Evolutionary conservation across 495 filamentous ascomycete genomes (phyloP), one percentile per base, ranked within the genome.

Genomic region (Trichocladium uniseriatum): DNA sequence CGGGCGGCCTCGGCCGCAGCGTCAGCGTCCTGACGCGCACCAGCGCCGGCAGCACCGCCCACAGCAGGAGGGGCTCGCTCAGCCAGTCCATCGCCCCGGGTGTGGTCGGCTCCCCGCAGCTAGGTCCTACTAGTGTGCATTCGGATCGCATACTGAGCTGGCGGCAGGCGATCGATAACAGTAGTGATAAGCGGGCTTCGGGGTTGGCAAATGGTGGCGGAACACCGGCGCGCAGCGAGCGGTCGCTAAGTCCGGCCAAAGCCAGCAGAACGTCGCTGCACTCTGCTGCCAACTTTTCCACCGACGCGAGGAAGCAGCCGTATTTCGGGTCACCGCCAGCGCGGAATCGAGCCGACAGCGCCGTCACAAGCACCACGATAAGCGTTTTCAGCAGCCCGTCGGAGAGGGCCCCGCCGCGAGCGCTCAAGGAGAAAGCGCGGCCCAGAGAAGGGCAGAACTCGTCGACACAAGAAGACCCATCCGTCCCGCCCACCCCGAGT

Each of bases 121-220:
- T 79, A 0, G 78, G 53, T 6, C 6, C 6, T 74, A 31, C 49
- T 0, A 38, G 41, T 6, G 40, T 21, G 3, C 82, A 79, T 5
- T 81, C 83, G 6, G 91, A 97, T 52, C 77, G 87, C n/a, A 95
- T 96, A 48, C 75, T 94, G 32, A 86, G 80, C 44, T 97, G 91
- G 91, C 83, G 91, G 13, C 87, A 91, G 57, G 87, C 82, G 28
- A 75, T 89, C 47, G 79, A 74, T 35, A 51, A 66, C 16, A 56
- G 63, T 1, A 53, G 59, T 29, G 60, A 62, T 50, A 65, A 60
- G 14, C 52, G 62, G 8, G 70, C 64, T 9, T 56, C 60, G 19
- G 36, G 54, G 8, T 48, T 65, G 11, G 60, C 59, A 18, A 54
- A 58, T 28, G 58, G 55, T 5, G 52, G 51, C 1, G 40, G 44